These are phyloP conservation scores for Globisporangium splendens DNA, from an alignment of 352 stramenopile genomes.

Conservation along the genomic window DNA sequence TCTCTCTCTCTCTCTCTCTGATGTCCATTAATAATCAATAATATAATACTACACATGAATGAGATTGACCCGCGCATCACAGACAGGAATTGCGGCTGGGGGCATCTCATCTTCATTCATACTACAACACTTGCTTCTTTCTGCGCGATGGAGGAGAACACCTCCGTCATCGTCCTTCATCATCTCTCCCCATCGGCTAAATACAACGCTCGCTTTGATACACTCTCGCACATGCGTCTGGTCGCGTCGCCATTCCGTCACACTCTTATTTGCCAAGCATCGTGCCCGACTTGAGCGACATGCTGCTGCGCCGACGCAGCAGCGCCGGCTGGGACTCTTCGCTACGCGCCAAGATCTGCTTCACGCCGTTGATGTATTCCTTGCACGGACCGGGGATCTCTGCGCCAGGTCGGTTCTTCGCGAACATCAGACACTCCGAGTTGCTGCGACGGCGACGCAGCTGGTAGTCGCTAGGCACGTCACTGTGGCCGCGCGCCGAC, in stretches of 20 bases:
- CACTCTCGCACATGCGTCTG: background rate
- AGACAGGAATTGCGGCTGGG: too few relatives aligned
- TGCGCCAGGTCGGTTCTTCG: slow-evolving; percentile 46
- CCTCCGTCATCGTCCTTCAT: background rate
- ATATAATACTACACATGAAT: slow-evolving; percentile 13
- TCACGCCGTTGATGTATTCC: slow-evolving; percentile 84
- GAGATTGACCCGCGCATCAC: background rate
- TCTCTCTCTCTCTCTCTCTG: slow-evolving; percentile 2
- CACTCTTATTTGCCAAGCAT: slow-evolving; percentile 21
- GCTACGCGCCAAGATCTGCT: slow-evolving; percentile 77
- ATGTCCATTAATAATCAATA: slow-evolving; percentile 15
- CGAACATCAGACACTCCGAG: slow-evolving; percentile 77
- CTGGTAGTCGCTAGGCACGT: slow-evolving; percentile 7
- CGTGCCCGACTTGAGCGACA: slow-evolving; percentile 47
- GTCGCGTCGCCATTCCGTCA: background rate
- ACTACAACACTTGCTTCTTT: slow-evolving; percentile 2
- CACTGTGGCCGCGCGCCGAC: slow-evolving; percentile 33
- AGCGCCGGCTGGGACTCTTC: slow-evolving; percentile 39
- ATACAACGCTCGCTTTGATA: slow-evolving; percentile 15
- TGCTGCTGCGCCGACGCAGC: slow-evolving; percentile 58
- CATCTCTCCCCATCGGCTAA: slow-evolving; percentile 4
- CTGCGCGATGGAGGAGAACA: background rate
- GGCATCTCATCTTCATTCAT: slow-evolving; percentile 4
- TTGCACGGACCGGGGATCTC: slow-evolving; percentile 70
- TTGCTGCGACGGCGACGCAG: slow-evolving; percentile 66